phyloP scores from a whole-genome alignment of 1,284 basidiomycete genomes.

The Trichosporon asahii region DNA sequence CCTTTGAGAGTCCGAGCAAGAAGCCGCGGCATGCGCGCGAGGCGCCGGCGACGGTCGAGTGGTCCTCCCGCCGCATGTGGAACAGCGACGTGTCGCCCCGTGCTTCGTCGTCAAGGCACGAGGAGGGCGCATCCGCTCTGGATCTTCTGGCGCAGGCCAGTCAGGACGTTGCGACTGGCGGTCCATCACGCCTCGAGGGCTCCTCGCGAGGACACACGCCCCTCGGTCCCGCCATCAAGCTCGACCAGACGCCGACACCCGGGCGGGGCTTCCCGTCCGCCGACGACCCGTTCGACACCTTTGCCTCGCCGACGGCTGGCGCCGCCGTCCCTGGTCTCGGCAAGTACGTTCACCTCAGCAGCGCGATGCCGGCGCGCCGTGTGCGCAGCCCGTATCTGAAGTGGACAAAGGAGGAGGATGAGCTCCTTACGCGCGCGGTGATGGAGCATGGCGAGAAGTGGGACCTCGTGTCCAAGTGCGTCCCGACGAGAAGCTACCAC shows the following conservation, averaged over 20 bases:
- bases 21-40: slow-evolving; percentile 19
- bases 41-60: slow-evolving; percentile 25
- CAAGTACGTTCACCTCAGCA: slow-evolving; percentile 47
- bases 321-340: slow-evolving; percentile 46
- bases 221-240: slow-evolving; percentile 41
- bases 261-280: slow-evolving; percentile 6
- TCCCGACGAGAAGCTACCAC: slow-evolving; percentile 49
- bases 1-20: slow-evolving; percentile 34
- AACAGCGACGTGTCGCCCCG: slow-evolving; percentile 15
- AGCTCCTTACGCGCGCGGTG: slow-evolving; percentile 47
- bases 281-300: slow-evolving; percentile 27
- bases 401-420: slow-evolving; percentile 51
- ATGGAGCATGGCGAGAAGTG: slow-evolving; percentile 51
- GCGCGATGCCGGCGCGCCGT: slow-evolving; percentile 41
- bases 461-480: slow-evolving; percentile 50
- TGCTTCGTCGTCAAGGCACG: slow-evolving; percentile 10
- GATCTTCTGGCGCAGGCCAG: slow-evolving; percentile 46
- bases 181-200: background rate
- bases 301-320: slow-evolving; percentile 36
- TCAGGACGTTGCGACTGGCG: slow-evolving; percentile 27
- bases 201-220: slow-evolving; percentile 20
- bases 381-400: slow-evolving; percentile 48
- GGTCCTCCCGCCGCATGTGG: slow-evolving; percentile 21
- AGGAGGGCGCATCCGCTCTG: slow-evolving; percentile 34
- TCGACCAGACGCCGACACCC: slow-evolving; percentile 15